Evolutionary conservation across 2,329 filamentous ascomycete genomes (phyloP), one percentile per base, ranked within the genome.

Genomic region (Cladophialophora psammophila): DNA sequence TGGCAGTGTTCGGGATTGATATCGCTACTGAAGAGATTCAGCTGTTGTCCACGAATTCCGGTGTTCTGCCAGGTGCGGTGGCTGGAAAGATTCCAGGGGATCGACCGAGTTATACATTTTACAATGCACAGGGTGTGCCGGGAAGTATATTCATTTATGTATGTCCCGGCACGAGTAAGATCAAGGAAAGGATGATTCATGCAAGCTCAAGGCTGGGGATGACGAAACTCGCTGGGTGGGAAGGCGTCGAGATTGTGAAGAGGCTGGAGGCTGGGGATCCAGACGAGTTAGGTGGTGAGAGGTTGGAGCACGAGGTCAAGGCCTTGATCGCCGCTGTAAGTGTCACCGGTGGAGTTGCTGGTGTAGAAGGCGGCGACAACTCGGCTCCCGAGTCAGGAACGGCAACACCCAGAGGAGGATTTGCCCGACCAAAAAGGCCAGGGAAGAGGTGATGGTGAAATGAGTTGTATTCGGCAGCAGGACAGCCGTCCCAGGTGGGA

Each of bases 141-240:
- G 50, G 65, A n/a, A 80, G 88, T 12, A 77, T 89, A 26, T 90
- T 90, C 76, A 84, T 90, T 66, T 89, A 88, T 74, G 88, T 87
- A 20, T 90, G 88, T 75, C 88, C 88, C 12, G 82, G 83, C 0
- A 80, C 75, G 12, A 86, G 85, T 13, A 87, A 86, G 75, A 86
- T 90, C 75, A 89, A 87, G 77, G 87, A 89, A 76, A 81, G 87
- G 63, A 90, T 90, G 88, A 73, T 90, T 66, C 88, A 89, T 76
- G 87, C 87, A 31, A 86, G 85, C 62, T 85, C 83, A 66, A 82
- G 87, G 72, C 80, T 80, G 34, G 81, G 82, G 69, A 84, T 85
- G n/a, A 78, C 89, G 34, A 74, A 75, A 32, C 69, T 85, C 64
- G 86, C 86, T 20, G 83, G 86, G 57, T 81, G 83, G 56, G 84